These are phyloP conservation scores for Verticillium nonalfalfae DNA, from an alignment of 2,329 filamentous ascomycete genomes.

Conservation along the genomic window DNA sequence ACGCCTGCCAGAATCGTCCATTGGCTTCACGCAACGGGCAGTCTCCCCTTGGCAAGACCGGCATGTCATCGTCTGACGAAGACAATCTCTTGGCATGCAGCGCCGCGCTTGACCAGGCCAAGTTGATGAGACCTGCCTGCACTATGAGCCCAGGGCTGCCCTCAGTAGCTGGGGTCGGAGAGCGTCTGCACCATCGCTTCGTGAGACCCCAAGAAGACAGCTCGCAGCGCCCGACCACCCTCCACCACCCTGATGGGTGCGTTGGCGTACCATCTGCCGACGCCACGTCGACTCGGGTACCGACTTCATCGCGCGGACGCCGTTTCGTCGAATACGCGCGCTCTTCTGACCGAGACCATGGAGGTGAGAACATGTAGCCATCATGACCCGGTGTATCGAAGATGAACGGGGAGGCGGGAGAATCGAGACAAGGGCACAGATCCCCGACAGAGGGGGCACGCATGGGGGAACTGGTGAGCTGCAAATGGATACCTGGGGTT, in stretches of 20 bases:
- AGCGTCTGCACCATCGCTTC: background rate
- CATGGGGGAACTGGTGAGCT: background rate
- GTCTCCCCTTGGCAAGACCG: background rate
- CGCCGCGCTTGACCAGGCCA: background rate
- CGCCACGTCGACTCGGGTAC: background rate
- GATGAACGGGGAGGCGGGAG: background rate
- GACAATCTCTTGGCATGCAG: background rate
- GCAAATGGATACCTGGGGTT: too few relatives aligned
- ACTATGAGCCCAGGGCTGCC: background rate
- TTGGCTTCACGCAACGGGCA: background rate
- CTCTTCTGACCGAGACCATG: background rate
- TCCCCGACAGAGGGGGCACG: background rate
- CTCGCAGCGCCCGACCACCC: background rate
- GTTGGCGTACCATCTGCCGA: background rate
- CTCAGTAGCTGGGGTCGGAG: background rate
- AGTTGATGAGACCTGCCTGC: background rate
- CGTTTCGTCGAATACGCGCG: background rate
- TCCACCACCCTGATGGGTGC: background rate
- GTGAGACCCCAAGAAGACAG: background rate
- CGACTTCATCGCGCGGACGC: background rate
- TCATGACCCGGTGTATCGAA: background rate
- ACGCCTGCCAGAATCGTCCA: background rate
- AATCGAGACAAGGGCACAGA: background rate
- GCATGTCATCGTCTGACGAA: background rate
- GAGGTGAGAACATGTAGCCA: background rate